phyloP scores from a whole-genome alignment of 495 filamentous ascomycete genomes.

The Annulohypoxylon stygium region DNA sequence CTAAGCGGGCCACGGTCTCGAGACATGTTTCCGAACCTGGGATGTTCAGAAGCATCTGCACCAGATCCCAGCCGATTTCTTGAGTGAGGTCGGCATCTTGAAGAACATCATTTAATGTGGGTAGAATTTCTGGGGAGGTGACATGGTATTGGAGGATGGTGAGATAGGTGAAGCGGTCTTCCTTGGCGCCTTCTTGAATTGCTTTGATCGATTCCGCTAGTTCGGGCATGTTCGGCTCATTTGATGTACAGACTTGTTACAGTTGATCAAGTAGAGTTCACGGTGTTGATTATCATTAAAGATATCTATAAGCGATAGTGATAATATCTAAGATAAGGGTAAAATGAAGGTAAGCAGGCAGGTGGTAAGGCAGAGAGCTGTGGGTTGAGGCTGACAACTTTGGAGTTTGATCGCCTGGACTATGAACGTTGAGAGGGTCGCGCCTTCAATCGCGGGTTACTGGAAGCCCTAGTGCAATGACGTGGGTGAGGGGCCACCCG shows the following conservation, averaged over 20 bases:
- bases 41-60: conserved; percentile 85
- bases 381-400: conserved; percentile 12
- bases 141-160: conserved; percentile 90
- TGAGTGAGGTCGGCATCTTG: conserved; percentile 86
- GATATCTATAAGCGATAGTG: no score
- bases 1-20: conserved; percentile 78
- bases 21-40: conserved; percentile 80
- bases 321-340: not conserved
- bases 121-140: conserved; percentile 75
- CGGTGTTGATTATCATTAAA: not conserved
- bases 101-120: conserved; percentile 79
- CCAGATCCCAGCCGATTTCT: conserved; percentile 96
- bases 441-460: not conserved
- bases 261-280: not conserved
- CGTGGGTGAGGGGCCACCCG: conserved; percentile 34
- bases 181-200: conserved; percentile 50
- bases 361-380: not conserved
- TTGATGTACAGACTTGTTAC: not conserved
- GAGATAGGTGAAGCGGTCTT: conserved; percentile 87
- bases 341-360: not conserved
- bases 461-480: conserved; percentile 28
- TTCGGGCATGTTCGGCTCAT: conserved; percentile 40
- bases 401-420: conserved; percentile 24
- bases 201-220: conserved; percentile 49
- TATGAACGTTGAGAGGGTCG: not conserved